phyloP scores from a whole-genome alignment of 1,284 basidiomycete genomes.

The Bjerkandera adusta region DNA sequence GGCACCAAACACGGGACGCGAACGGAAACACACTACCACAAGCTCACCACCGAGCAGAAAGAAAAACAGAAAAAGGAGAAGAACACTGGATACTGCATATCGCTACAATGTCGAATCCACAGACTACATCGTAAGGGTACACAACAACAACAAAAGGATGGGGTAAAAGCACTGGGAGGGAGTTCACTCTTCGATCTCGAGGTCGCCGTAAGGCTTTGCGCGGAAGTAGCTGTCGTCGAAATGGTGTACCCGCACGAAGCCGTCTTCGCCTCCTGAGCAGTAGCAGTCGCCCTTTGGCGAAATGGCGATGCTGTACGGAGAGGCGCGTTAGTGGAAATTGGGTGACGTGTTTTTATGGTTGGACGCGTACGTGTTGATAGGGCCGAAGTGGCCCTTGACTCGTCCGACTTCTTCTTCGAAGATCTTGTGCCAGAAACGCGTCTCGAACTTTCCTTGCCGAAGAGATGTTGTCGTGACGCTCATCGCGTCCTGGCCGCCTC shows the following conservation, averaged over 20 bases:
- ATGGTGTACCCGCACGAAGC: conserved; percentile 90
- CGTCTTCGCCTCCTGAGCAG: conserved; percentile 96
- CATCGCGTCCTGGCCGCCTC: conserved; percentile 99
- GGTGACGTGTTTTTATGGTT: neutral
- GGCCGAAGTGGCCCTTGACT: conserved; percentile 96
- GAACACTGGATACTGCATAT: no score
- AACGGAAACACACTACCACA: no score
- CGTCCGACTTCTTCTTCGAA: conserved; percentile 98
- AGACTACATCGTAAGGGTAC: conserved; percentile 6
- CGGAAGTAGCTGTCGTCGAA: conserved; percentile 92
- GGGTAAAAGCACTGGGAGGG: neutral
- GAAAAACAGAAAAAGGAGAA: no score
- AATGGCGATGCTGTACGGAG: conserved; percentile 71
- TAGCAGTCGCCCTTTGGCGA: conserved; percentile 90
- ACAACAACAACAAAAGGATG: neutral
- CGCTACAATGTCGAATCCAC: conserved; percentile 7
- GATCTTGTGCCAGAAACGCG: conserved; percentile 97
- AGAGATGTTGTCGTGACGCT: conserved; percentile 92
- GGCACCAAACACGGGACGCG: no score
- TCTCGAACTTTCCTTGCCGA: conserved; percentile 97
- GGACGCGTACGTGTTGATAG: conserved; percentile 87
- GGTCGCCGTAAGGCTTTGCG: conserved; percentile 85
- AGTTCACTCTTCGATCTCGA: conserved; percentile 66
- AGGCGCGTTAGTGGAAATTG: conserved; percentile 6
- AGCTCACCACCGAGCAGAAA: no score